Conservation (phyloP, 345 rosid genomes). For the Hypericum perforatum region DNA sequence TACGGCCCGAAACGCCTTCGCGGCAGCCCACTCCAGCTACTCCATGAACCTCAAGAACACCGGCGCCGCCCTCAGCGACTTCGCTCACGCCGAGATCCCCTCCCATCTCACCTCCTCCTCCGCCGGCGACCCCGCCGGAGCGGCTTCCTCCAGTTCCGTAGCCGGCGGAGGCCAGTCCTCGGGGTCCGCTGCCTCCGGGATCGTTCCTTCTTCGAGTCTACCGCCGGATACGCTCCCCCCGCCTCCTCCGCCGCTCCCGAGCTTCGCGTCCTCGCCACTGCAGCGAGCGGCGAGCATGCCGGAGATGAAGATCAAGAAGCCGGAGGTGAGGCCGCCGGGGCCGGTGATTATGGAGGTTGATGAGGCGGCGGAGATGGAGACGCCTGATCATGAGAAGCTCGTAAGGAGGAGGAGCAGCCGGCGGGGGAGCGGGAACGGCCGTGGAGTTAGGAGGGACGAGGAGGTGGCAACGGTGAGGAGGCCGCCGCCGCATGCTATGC, state of each 20-base stretch:
- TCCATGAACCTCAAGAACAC: constrained; percentile 70
- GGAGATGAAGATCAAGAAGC: constrained; percentile 53
- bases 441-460: constrained; percentile 7
- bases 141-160: no score
- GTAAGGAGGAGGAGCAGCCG: constrained; percentile 50
- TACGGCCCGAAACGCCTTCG: constrained; percentile 73
- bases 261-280: constrained; percentile 13
- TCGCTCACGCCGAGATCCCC: constrained; percentile 60
- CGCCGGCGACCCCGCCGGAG: background rate
- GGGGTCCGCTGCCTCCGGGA: constrained; percentile 6
- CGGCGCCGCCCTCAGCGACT: constrained; percentile 91
- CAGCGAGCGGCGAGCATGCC: constrained; percentile 79
- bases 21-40: constrained; percentile 90
- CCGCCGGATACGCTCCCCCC: constrained; percentile 12
- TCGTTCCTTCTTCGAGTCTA: constrained; percentile 38
- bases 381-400: constrained; percentile 28
- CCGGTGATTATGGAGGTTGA: constrained; percentile 52
- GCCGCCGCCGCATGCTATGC: constrained; percentile 8
- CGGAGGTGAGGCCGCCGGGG: constrained; percentile 27
- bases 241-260: constrained; percentile 13
- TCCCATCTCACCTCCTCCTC: background rate
- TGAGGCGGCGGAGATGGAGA: constrained; percentile 36
- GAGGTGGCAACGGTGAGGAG: constrained; percentile 11
- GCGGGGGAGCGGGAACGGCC: constrained; percentile 28
- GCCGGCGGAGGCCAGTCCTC: no score